Percentiles rank a stretch among this genome's conserved stretches.
These are phyloP conservation scores for Puccinia triticina DNA, from an alignment of 1,284 basidiomycete genomes.

Conservation along the genomic window DNA sequence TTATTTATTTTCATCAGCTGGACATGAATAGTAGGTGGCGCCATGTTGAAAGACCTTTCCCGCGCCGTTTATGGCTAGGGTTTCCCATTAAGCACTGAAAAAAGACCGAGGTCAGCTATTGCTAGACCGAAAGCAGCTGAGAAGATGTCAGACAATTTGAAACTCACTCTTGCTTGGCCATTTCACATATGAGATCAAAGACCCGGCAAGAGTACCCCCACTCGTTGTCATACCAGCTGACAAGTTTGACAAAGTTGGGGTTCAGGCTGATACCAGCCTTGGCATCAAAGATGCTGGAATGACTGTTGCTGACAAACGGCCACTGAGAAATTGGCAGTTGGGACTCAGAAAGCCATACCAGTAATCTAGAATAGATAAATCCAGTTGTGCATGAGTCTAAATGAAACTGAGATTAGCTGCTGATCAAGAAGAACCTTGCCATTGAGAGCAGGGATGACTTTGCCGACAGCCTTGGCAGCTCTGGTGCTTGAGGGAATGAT, in stretches of 20 bases:
- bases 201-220: conserved; percentile 96
- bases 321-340: conserved; percentile 94
- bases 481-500: conserved; percentile 99
- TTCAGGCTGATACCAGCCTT: too few relatives aligned
- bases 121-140: too few relatives aligned
- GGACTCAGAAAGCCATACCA: conserved; percentile 96
- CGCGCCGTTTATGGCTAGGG: conserved; percentile 19
- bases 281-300: conserved; percentile 83
- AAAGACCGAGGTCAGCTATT: conserved; percentile 34
- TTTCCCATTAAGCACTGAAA: conserved; percentile 48
- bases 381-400: conserved; percentile 51
- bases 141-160: not conserved
- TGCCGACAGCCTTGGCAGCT: too few relatives aligned
- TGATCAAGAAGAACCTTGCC: too few relatives aligned
- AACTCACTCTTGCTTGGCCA: conserved; percentile 65
- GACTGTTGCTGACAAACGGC: conserved; percentile 84
- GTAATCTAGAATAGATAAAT: conserved; percentile 62
- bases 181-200: conserved; percentile 82
- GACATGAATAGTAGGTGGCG: not conserved
- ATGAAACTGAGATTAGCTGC: not conserved
- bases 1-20: not conserved
- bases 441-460: too few relatives aligned
- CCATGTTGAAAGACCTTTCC: not conserved
- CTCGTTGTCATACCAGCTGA: conserved; percentile 81
- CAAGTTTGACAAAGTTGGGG: conserved; percentile 91